Evolutionary conservation across 1,284 basidiomycete species (phyloP), one percentile per base, ranked within the genome.

Genomic region (Apiotrichum montevideense): DNA sequence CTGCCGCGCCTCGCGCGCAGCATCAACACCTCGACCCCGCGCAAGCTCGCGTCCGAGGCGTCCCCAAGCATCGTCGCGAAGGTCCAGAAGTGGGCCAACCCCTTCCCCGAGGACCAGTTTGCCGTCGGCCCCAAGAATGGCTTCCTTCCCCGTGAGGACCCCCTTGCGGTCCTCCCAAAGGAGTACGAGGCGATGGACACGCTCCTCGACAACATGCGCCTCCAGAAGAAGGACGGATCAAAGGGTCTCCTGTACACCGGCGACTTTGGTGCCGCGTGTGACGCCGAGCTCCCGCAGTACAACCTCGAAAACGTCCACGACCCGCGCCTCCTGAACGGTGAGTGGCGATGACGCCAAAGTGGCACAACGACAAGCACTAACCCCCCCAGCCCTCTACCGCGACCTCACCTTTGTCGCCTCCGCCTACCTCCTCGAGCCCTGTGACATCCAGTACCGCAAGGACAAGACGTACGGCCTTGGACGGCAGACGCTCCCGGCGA

Each of bases 351-450:
- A 8, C 37, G 37, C 37, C 37, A 8, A 8, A 39, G 9, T 8
- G 9, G 37, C 37, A 13, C 37, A 39, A 9, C 13, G 21, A 15
- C 2, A 6, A 7, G 11, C n/a, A 33, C 14, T 50, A 21, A 21
- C 21, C 21, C 21, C 21, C 21, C 6, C 53, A 58, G 60, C 60
- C 21, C 60, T 62, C 33, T 62, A 62, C 54, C 60, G 60, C 37
- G 60, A 62, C 60, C 60, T 62, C 15, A 58, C 60, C 29, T 62
- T 62, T 35, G 54, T 62, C 39, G 60, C 60, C 4, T 46, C 35
- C 5, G 60, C 56, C 4, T 62, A 62, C 60, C 54, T 62, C 41
- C 56, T 62, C 48, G 60, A 62, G 46, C 60, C 60, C 3, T 62
- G 60, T 54, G 57, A 62, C 57, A 39, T 58, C 35, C 56, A 62